Percentiles rank a stretch among this genome's conserved stretches.
phyloP scores from a whole-genome alignment of 164 flowering plant species.

The Vitis rotundifolia region DNA sequence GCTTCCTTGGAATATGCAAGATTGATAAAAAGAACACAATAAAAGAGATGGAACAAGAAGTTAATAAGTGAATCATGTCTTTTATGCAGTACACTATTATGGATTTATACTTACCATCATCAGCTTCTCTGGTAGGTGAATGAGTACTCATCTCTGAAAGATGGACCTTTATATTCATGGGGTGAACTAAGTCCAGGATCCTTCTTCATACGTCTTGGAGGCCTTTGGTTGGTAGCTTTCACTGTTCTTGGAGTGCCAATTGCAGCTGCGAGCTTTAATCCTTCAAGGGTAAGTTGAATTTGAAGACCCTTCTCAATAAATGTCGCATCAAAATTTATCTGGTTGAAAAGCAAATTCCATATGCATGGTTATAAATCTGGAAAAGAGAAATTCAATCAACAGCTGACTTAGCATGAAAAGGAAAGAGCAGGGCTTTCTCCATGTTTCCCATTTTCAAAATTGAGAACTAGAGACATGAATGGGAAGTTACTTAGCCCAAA shows the following conservation, averaged over 20 bases:
- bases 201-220: constrained; percentile 79
- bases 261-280: constrained; percentile 96
- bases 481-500: too few relatives aligned
- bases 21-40: too few relatives aligned
- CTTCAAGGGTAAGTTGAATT: constrained; percentile 62
- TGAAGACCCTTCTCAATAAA: background rate
- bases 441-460: too few relatives aligned
- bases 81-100: background rate
- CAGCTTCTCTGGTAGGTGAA: constrained; percentile 59
- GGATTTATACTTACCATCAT: constrained; percentile 5
- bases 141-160: constrained; percentile 87
- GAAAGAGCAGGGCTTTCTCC: too few relatives aligned
- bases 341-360: too few relatives aligned
- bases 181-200: constrained; percentile 77
- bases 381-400: too few relatives aligned
- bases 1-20: too few relatives aligned
- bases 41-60: too few relatives aligned
- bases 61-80: background rate
- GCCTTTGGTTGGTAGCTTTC: constrained; percentile 81
- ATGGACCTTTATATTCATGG: constrained; percentile 85
- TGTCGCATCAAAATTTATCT: too few relatives aligned
- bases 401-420: too few relatives aligned
- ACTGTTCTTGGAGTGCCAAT: constrained; percentile 83
- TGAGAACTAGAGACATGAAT: too few relatives aligned
- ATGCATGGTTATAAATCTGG: too few relatives aligned